Evolutionary conservation across 371 early-diverging fungal genomes (phyloP), one percentile per base, ranked within the genome.

Genomic region (Saksenaea vasiformis): DNA sequence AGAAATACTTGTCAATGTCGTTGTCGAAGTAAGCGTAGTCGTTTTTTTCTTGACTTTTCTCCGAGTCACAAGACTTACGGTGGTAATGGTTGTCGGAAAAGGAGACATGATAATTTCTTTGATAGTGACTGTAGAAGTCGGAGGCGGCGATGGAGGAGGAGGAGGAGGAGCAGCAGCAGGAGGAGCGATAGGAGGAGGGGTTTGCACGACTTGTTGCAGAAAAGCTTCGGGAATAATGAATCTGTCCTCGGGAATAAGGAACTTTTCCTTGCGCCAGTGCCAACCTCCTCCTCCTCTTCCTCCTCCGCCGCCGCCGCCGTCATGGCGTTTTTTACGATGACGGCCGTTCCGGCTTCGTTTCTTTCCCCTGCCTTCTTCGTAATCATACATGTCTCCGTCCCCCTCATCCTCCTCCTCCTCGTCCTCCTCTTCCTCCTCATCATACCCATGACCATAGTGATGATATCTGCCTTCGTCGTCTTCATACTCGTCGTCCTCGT

Each of bases 121-220:
- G 51, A 47, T 10, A 0, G 51, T 47, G n/a, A 47, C 51, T 9
- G 51, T 31, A 31, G 31, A 4, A 31, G 31, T 31, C 31, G 31
- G 31, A 31, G 31, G 31, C 31, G 7, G 31, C 5, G 22, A 2
- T 4, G 44, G 4, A 44, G 44, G 22, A 44, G 44, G 17, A 43
- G 28, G 47, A 24, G 44, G 64, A 56, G 35, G 53, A 35, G 13
- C 11, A 10, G 22, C 22, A 44, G 44, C 44, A 44, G 44, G 22
- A 44, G 44, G 17, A n/a, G n/a, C n/a, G n/a, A n/a, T 34, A 43
- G 28, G 47, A 24, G 44, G 64, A 56, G 35, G 53, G 47, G 13
- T 54, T 44, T 58, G 58, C 58, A 19, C n/a, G 47, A 28, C 27
- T 15, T 4, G 64, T 57, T 34, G 64, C 47, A 14, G 51, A 22